phyloP scores from a whole-genome alignment of 164 flowering plant genomes.

The Chimonanthus praecox region DNA sequence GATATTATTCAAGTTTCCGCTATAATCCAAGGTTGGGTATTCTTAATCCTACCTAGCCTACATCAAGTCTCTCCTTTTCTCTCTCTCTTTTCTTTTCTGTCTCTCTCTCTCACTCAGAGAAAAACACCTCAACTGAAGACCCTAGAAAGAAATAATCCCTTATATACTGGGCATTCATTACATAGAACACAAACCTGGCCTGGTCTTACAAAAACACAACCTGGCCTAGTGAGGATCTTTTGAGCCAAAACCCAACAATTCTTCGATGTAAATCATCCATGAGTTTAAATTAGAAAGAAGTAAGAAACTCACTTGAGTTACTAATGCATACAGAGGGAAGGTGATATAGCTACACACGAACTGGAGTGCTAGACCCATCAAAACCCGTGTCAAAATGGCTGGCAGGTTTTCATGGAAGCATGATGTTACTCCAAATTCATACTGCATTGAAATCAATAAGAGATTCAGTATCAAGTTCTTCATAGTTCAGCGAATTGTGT shows the following conservation, averaged over 20 bases:
- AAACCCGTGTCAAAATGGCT: slow-evolving; percentile 25
- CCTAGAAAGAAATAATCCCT: no score
- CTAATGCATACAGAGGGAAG: slow-evolving; percentile 65
- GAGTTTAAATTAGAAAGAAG: no score
- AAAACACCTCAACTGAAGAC: background rate
- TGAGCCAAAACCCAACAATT: no score
- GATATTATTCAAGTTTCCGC: no score
- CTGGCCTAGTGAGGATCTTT: no score
- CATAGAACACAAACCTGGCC: background rate
- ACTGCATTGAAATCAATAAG: slow-evolving; percentile 29
- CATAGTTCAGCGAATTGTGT: background rate
- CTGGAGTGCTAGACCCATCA: slow-evolving; percentile 45
- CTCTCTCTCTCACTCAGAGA: no score
- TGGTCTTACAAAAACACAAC: no score
- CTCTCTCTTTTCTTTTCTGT: no score
- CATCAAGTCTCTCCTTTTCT: no score
- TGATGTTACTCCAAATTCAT: slow-evolving; percentile 36
- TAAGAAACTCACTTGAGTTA: slow-evolving; percentile 54
- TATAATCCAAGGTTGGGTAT: no score
- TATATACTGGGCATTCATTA: background rate
- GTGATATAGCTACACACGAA: slow-evolving; percentile 65
- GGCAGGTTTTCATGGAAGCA: slow-evolving; percentile 51
- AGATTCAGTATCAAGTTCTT: background rate
- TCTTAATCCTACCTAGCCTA: no score
- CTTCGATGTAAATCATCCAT: no score